Evolutionary conservation across 208 protist genomes (phyloP).

Genomic region (Leishmania lainsoni): DNA sequence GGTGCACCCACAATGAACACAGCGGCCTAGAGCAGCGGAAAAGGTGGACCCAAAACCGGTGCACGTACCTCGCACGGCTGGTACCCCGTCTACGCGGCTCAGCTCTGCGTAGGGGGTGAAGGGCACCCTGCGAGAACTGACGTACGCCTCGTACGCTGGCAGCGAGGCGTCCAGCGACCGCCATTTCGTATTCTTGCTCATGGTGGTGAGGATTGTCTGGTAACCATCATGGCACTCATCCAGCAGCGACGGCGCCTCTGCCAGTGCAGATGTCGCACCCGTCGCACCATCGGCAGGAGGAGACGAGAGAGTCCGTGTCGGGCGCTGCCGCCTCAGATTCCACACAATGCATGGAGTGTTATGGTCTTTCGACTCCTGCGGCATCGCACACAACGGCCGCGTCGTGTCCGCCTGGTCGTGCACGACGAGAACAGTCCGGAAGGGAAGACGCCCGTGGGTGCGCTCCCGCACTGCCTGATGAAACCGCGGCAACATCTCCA

Average conservation of each 20-base stretch:
- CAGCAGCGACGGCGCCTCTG: slow-evolving; percentile 42
- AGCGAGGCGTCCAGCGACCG: slow-evolving; percentile 28
- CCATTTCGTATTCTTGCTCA: slow-evolving; percentile 72
- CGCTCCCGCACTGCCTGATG: slow-evolving; percentile 49
- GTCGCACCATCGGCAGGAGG: neutral
- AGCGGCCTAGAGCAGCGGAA: slow-evolving; percentile 37
- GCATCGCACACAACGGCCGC: slow-evolving; percentile 45
- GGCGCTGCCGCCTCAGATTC: slow-evolving; percentile 39
- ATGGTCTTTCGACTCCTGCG: slow-evolving; percentile 15
- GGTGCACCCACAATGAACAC: slow-evolving; percentile 57
- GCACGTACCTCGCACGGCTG: slow-evolving; percentile 74
- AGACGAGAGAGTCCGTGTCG: neutral
- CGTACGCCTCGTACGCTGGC: slow-evolving; percentile 29
- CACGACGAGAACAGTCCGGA: slow-evolving; percentile 75
- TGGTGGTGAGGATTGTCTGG: slow-evolving; percentile 55
- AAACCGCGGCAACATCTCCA: slow-evolving; percentile 61
- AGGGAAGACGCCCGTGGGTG: slow-evolving; percentile 47
- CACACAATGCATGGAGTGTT: slow-evolving; percentile 49
- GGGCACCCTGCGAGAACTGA: slow-evolving; percentile 10
- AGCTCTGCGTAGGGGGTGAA: slow-evolving; percentile 63
- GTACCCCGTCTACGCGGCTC: slow-evolving; percentile 56
- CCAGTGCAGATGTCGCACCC: neutral
- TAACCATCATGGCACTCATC: slow-evolving; percentile 80
- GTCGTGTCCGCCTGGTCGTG: slow-evolving; percentile 71
- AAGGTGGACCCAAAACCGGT: slow-evolving; percentile 75